Evolutionary conservation across 331 rosid species (phyloP), one percentile per base, ranked within the genome.

Genomic region (Acacia pycnantha): DNA sequence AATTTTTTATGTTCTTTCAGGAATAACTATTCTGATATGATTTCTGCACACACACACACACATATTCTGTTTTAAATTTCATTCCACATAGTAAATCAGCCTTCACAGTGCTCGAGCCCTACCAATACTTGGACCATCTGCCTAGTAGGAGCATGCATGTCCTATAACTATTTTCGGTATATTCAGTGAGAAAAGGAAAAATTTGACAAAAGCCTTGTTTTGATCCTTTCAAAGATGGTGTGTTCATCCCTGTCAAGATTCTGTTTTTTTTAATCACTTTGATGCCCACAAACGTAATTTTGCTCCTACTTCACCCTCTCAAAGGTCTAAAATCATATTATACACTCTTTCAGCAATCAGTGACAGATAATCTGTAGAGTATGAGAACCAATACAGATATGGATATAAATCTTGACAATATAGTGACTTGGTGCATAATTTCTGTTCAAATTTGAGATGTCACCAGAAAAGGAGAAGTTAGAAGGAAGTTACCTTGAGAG

Each of bases 101-200:
- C 0, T 11, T 56, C 27, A n/a, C 22, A 81, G 84, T 91, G 69
- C 89, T 95, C 16, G 90, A 37, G 76, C 93, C 97, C 84, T 73
- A 87, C 3, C 64, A 56, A 56, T 86, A 90, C 88, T 73, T 91
- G 75, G 65, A 87, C 87, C 37, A 88, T 47, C 1, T 90, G 85
- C 3, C 92, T 91, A 16, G 89, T 84, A 33, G 94, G 97, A 35
- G 82, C 61, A 80, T 82, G 91, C 9, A 37, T 37, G 41, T 4
- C 83, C 86, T 10, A 26, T 5, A 13, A 27, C n/a, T 12, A 27
- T 62, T 64, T 12, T 64, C 41, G 4, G 69, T 64, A 27, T 26
- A 27, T 61, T 11, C 65, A 9, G 29, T n/a, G 29, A 59, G 33
- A 59, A 24, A 59, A 24, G 15, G 7, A 24, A 24, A 59, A 59